Conservation (phyloP, 2,329 filamentous ascomycete species). For the Colletotrichum plurivorum region DNA sequence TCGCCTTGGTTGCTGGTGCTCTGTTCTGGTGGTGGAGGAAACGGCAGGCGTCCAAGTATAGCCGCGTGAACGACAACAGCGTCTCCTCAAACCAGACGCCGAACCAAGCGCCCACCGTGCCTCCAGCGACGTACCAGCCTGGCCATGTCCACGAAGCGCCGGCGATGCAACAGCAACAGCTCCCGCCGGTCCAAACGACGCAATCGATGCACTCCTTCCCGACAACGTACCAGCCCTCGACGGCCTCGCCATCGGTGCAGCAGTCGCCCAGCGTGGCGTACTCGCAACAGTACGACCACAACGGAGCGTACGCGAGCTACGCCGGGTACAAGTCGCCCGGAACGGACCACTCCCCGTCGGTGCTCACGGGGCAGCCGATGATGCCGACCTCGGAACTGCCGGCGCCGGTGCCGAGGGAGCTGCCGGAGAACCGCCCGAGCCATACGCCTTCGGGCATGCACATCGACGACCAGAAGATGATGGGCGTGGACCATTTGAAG, state of each 20-base stretch:
- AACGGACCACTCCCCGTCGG: constrained; percentile 1
- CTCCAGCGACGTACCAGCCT: not conserved
- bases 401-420: constrained; percentile 18
- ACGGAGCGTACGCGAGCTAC: constrained; percentile 20
- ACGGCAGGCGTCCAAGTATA: constrained; percentile 19
- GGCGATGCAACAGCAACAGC: constrained; percentile 9
- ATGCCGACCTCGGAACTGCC: constrained; percentile 17
- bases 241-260: not conserved
- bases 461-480: constrained; percentile 28
- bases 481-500: constrained; percentile 7
- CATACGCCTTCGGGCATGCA: constrained; percentile 4
- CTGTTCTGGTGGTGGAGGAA: constrained; percentile 35
- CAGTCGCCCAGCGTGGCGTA: constrained; percentile 8
- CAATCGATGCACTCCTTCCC: constrained; percentile 15
- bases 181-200: constrained; percentile 13
- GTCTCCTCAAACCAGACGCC: not conserved
- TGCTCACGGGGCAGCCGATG: not conserved
- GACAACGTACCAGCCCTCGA: constrained; percentile 15
- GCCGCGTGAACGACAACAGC: constrained; percentile 1
- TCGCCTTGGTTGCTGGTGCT: constrained; percentile 11
- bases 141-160: constrained; percentile 13
- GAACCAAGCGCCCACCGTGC: not conserved
- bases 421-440: constrained; percentile 4
- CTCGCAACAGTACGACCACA: constrained; percentile 19
- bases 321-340: constrained; percentile 21